Conservation (phyloP, 768 basidiomycete species). For the Kwoniella sp. region DNA sequence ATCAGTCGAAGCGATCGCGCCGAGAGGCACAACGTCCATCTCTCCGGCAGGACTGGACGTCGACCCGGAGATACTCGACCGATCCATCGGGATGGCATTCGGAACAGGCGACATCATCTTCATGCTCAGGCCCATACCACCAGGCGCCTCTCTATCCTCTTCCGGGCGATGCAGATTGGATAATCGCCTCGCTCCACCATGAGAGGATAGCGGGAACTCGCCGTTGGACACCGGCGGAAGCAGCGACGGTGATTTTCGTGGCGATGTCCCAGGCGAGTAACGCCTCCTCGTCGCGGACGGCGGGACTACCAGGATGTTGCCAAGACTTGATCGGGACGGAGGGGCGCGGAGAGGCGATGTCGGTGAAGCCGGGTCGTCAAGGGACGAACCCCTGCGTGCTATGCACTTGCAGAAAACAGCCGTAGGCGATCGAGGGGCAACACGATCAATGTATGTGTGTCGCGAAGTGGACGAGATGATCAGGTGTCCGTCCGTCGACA, state of each 20-base stretch:
- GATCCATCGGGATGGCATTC: conserved; percentile 1
- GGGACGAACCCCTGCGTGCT: conserved; percentile 7
- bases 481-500: conserved; percentile 62
- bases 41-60: conserved; percentile 1
- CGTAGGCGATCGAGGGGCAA: conserved; percentile 47
- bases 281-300: conserved; percentile 12
- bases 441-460: conserved; percentile 63
- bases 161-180: conserved; percentile 29
- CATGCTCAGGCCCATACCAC: too few species aligned
- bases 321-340: background rate
- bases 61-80: background rate
- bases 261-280: conserved; percentile 23
- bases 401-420: conserved; percentile 21
- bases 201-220: conserved; percentile 41
- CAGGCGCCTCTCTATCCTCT: too few species aligned
- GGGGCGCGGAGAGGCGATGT: background rate
- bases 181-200: conserved; percentile 32
- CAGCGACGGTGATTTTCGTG: conserved; percentile 28
- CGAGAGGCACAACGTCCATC: conserved; percentile 7
- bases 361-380: conserved; percentile 6
- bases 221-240: conserved; percentile 33
- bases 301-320: conserved; percentile 19
- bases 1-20: conserved; percentile 3
- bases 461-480: conserved; percentile 65
- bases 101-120: background rate